Evolutionary conservation across 768 basidiomycete genomes (phyloP), one percentile per base, ranked within the genome.

Genomic region (Podaxis carcinomalis): DNA sequence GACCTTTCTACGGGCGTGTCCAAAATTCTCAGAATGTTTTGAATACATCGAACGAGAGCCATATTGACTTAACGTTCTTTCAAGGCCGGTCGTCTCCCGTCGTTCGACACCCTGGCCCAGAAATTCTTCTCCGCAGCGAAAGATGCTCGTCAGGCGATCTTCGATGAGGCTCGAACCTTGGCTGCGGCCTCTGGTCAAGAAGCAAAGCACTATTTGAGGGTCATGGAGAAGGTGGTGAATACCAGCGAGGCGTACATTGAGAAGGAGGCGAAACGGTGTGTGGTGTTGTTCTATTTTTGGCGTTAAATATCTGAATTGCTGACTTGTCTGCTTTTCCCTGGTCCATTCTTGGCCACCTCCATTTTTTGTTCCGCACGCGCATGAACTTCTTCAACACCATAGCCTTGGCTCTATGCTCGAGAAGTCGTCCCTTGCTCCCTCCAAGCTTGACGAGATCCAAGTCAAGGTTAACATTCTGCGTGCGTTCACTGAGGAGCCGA

Each of bases 361-460:
- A 4, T 13, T 40, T 9, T 9, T 44, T 2, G 19, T 44, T 16
- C 42, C 42, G 42, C 42, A 44, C 19, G 9, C 42, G 42, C 39
- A 3, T 40, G 6, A 13, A 40, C 16, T 35, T 2, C 23, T 28
- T 53, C 21, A 14, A 37, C 35, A 21, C 49, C 19, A 57, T 61
- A 93, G 93, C n/a, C 77, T 94, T 63, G 79, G 79, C 61, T 83
- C 83, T 62, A 90, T 96, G 68, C 80, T 95, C 61, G 74, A 77
- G 67, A 96, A 95, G 74, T 87, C 88, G 52, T 86, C 78, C n/a
- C 77, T 98, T 46, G 80, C 89, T 6, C 80, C 83, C 0, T 74
- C 80, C 44, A 98, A 98, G 76, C 75, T 95, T 46, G 97, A 99
- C 70, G 94, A 98, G 77, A 87, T 98, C 69, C 90, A 92, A 75